Percentiles rank a stretch among this genome's conserved stretches.
Evolutionary conservation across 495 filamentous ascomycete genomes (phyloP).

Genomic region (Neurospora tetrasperma): DNA sequence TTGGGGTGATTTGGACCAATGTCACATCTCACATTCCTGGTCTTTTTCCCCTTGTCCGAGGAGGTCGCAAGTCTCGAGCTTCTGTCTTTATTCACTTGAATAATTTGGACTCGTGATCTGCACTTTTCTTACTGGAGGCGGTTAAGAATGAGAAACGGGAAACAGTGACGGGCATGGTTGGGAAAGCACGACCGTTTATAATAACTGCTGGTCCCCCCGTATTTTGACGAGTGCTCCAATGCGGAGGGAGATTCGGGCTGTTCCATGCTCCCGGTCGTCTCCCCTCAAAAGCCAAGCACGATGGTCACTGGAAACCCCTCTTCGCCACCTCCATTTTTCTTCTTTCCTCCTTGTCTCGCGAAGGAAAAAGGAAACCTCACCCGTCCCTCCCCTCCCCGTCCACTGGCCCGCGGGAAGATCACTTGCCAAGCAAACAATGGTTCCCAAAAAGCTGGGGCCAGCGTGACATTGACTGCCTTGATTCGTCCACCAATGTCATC

Average conservation of each 20-base stretch:
- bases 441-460: not conserved
- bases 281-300: no score
- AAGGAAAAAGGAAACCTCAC: not conserved
- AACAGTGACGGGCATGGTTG: not conserved
- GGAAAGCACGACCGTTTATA: not conserved
- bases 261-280: no score
- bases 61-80: no score
- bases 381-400: not conserved
- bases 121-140: not conserved
- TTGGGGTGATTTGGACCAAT: no score
- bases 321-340: not conserved
- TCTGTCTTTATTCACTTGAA: not conserved
- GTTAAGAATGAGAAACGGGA: not conserved
- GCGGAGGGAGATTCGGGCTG: no score
- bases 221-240: not conserved
- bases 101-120: not conserved
- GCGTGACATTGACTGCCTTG: not conserved
- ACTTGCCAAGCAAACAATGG: not conserved
- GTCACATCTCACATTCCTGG: no score
- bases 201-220: not conserved
- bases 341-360: not conserved
- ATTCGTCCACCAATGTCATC: not conserved
- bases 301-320: not conserved
- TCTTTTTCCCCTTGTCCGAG: no score
- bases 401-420: not conserved